Conservation (phyloP, 371 early-diverging fungal species). For the Mortierella sp. region DNA sequence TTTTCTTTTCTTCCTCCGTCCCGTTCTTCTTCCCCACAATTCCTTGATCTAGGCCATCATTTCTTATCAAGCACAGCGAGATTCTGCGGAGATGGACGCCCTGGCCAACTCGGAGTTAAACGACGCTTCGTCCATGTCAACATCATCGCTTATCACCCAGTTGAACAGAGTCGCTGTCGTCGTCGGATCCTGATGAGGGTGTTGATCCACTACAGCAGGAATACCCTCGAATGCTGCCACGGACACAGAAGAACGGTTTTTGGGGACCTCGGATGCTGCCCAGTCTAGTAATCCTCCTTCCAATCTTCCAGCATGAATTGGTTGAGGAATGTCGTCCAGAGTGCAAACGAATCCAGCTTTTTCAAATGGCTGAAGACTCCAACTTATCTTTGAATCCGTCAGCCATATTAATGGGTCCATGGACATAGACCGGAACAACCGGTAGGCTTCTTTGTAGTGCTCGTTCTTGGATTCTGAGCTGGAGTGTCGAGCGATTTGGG, state of each 20-base stretch:
- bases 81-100: constrained; percentile 8
- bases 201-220: not conserved
- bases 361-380: constrained; percentile 3
- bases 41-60: too few relatives aligned
- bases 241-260: not conserved
- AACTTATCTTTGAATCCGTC: constrained; percentile 11
- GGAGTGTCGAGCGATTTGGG: constrained; percentile 26
- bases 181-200: not conserved
- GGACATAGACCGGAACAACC: constrained; percentile 22
- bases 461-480: constrained; percentile 6
- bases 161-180: not conserved
- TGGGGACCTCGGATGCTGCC: constrained; percentile 12
- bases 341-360: not conserved
- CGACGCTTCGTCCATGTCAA: constrained; percentile 4
- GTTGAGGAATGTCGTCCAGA: constrained; percentile 5
- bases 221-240: not conserved
- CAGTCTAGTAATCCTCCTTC: constrained; percentile 14
- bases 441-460: constrained; percentile 22
- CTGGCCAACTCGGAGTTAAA: constrained; percentile 9
- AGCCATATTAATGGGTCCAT: constrained; percentile 35
- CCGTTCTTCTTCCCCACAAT: too few relatives aligned
- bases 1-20: too few relatives aligned
- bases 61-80: too few relatives aligned
- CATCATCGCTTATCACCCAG: not conserved
- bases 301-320: not conserved